A percentile compares a stretch with the other conserved stretches of the same genome.
phyloP scores from a whole-genome alignment of 352 stramenopile species.

The Globisporangium rhizosaccharum region DNA sequence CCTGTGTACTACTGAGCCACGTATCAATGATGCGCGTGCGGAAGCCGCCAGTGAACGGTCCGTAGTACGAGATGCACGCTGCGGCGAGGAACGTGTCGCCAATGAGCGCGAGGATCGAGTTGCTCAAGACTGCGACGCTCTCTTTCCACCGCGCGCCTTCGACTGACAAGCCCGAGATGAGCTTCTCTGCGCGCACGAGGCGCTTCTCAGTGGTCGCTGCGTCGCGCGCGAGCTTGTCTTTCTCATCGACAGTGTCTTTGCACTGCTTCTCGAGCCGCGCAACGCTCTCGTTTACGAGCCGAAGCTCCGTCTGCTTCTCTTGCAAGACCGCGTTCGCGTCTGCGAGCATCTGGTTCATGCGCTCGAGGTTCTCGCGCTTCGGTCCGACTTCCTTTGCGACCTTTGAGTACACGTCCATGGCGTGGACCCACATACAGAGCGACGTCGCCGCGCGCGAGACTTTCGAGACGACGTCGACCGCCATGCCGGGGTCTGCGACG shows the following conservation, averaged over 20 bases:
- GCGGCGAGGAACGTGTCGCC: conserved; percentile 91
- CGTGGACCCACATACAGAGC: conserved; percentile 93
- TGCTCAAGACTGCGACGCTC: conserved; percentile 68
- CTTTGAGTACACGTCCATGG: conserved; percentile 94
- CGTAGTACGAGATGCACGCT: conserved; percentile 93
- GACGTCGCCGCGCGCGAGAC: conserved; percentile 89
- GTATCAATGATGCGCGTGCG: conserved; percentile 65
- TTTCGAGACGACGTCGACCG: conserved; percentile 89
- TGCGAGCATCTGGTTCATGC: conserved; percentile 89
- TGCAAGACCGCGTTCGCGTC: conserved; percentile 84
- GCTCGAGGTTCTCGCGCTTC: conserved; percentile 88
- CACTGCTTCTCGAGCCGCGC: conserved; percentile 86
- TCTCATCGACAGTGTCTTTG: conserved; percentile 88
- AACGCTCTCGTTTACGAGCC: conserved; percentile 88
- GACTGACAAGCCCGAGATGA: conserved; percentile 87
- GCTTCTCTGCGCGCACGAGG: conserved; percentile 86
- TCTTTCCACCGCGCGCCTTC: conserved; percentile 93
- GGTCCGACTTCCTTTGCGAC: conserved; percentile 92
- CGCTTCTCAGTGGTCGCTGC: conserved; percentile 85
- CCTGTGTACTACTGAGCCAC: conserved; percentile 68
- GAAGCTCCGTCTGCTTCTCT: conserved; percentile 87
- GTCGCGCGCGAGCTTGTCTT: conserved; percentile 87
- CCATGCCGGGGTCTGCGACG: conserved; percentile 80
- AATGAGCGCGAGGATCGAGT: conserved; percentile 81
- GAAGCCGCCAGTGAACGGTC: conserved; percentile 89